These are phyloP conservation scores for Acanthochlamys bracteata DNA, from an alignment of 106 monocot genomes.

Conservation along the genomic window DNA sequence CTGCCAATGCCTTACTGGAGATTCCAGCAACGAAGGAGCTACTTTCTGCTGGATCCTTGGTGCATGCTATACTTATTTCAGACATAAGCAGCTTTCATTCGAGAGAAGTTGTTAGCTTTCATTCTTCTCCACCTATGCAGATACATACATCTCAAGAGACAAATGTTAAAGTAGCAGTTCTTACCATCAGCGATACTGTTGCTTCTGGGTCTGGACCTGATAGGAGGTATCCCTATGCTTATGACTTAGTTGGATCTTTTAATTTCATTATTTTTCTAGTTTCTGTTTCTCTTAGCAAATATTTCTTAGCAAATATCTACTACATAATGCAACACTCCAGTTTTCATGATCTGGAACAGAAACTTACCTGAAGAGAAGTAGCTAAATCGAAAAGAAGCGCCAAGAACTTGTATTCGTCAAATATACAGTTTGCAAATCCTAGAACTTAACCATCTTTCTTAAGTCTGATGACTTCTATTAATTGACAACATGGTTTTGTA, in stretches of 20 bases:
- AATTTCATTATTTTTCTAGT: too few relatives aligned
- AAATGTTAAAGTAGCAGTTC: slow-evolving; percentile 74
- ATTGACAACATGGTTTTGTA: too few relatives aligned
- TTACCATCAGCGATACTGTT: slow-evolving; percentile 97
- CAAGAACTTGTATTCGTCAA: too few relatives aligned
- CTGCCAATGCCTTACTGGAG: slow-evolving; percentile 87
- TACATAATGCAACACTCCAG: too few relatives aligned
- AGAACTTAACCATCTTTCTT: too few relatives aligned
- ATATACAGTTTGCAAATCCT: too few relatives aligned
- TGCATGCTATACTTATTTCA: slow-evolving; percentile 69
- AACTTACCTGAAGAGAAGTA: too few relatives aligned
- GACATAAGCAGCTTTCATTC: slow-evolving; percentile 41
- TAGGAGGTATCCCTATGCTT: slow-evolving; percentile 61
- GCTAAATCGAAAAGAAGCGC: too few relatives aligned
- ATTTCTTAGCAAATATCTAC: too few relatives aligned
- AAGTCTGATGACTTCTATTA: too few relatives aligned
- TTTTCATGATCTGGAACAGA: too few relatives aligned
- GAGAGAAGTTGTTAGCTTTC: neutral
- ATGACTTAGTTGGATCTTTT: neutral
- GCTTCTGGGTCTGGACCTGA: slow-evolving; percentile 81
- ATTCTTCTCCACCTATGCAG: neutral
- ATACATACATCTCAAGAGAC: slow-evolving; percentile 13
- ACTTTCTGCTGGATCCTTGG: slow-evolving; percentile 59
- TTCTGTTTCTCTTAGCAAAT: too few relatives aligned
- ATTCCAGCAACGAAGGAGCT: slow-evolving; percentile 43